Evolutionary conservation across 768 basidiomycete genomes (phyloP), one percentile per base, ranked within the genome.

Genomic region (Macrolepiota dolichaula): DNA sequence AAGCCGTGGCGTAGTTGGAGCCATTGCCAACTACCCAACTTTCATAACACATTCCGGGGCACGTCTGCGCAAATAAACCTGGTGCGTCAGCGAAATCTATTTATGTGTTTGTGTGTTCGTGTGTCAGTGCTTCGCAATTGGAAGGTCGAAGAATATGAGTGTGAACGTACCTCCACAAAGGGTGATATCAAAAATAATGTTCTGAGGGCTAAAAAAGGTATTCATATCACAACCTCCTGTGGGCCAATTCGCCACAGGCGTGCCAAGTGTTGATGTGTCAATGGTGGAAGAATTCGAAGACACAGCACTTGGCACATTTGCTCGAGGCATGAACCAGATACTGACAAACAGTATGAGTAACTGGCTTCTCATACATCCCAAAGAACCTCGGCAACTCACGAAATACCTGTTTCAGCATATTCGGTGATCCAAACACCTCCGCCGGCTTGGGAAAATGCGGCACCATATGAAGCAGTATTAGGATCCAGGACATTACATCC

Each of bases 361-460:
- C 37, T 24, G 51, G 25, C 51, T 29, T 55, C 35, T 11, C 19
- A 49, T 35, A 1, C 6, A 24, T 1, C 19, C 17, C 17, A 44
- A 19, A 32, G 29, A 32, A 32, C 29, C 29, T n/a, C 42, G 4
- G 42, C 17, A 10, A 75, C 84, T 61, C 67, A 87, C 85, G 82
- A 85, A 35, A 91, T 84, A 4, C 86, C 88, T 46, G 72, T 76
- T 22, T 77, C 70, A 2, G 89, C 87, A 62, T 85, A 84, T 69
- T 91, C 88, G 2, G 89, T 89, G 17, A 89, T 84, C 63, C 81
- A 93, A 7, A 90, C 81, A n/a, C 92, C 92, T 32, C 92, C 91
- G 9, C 85, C 83, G 1, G 77, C 80, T 2, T 74, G 72, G 1
- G 87, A 85, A 67, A 93, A 93, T 3, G 74, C 84, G 7, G 79